Evolutionary conservation across 768 basidiomycete genomes (phyloP).

Genomic region (Udeniomyces megalosporus): DNA sequence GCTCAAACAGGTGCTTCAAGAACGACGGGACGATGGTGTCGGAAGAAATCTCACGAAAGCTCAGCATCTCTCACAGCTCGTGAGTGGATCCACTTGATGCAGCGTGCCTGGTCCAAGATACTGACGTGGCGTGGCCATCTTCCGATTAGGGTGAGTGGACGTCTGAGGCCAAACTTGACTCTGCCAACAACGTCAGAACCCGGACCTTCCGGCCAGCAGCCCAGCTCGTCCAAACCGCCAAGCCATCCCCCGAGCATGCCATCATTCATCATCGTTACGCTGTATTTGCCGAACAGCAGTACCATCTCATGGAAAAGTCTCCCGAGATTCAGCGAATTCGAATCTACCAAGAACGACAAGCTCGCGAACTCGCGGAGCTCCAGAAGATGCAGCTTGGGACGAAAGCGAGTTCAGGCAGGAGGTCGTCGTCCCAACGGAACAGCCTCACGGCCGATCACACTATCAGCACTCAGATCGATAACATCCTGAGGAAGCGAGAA

Average conservation of each 20-base stretch:
- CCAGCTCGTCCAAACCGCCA: constrained; percentile 22
- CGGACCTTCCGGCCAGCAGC: constrained; percentile 57
- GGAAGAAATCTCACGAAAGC: background rate
- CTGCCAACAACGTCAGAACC: constrained; percentile 50
- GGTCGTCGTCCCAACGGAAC: background rate
- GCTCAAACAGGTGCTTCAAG: constrained; percentile 34
- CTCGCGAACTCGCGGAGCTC: constrained; percentile 35
- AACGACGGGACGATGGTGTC: background rate
- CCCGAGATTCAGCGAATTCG: constrained; percentile 54
- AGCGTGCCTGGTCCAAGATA: no score
- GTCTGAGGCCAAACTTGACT: constrained; percentile 66
- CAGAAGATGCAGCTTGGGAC: background rate
- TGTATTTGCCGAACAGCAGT: constrained; percentile 75
- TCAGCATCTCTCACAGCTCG: constrained; percentile 42
- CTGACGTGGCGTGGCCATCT: background rate
- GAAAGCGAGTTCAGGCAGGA: no score
- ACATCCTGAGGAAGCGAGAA: constrained; percentile 30
- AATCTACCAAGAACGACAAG: constrained; percentile 56
- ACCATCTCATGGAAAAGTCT: constrained; percentile 50
- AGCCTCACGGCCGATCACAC: background rate
- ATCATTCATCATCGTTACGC: constrained; percentile 64
- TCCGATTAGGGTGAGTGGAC: constrained; percentile 67
- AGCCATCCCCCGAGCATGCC: constrained; percentile 17
- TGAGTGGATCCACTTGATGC: constrained; percentile 31
- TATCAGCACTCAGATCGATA: background rate